A percentile compares a stretch with the other conserved stretches of the same genome.
Evolutionary conservation across 768 basidiomycete species (phyloP).

Genomic region (Pulveroboletus frians): DNA sequence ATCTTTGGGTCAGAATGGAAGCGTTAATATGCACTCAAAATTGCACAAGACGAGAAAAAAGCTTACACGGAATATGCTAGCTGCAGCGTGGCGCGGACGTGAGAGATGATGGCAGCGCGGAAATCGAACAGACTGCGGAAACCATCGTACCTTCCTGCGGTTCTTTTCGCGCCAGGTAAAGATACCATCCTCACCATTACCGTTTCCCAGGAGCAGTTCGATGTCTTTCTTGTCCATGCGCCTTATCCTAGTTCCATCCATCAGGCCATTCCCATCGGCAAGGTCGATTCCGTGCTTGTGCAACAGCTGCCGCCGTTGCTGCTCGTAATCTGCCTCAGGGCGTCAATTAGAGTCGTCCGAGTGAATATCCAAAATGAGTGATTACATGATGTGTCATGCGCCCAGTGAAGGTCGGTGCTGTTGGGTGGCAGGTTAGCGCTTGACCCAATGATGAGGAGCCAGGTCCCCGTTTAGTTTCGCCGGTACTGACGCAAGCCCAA

Average conservation of each 20-base stretch:
- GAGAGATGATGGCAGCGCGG: constrained; percentile 21
- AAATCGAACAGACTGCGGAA: constrained; percentile 29
- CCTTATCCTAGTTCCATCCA: constrained; percentile 68
- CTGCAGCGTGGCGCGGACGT: constrained; percentile 36
- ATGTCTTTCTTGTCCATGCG: constrained; percentile 79
- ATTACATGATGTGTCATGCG: constrained; percentile 87
- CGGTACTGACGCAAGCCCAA: constrained; percentile 83
- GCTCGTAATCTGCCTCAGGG: constrained; percentile 72
- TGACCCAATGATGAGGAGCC: constrained; percentile 9
- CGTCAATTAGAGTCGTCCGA: constrained; percentile 12
- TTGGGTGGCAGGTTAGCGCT: constrained; percentile 22
- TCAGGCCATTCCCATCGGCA: constrained; percentile 63
- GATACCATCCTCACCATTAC: constrained; percentile 73
- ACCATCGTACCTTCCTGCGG: constrained; percentile 66
- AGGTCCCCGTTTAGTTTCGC: constrained; percentile 22
- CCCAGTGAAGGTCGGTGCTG: constrained; percentile 93
- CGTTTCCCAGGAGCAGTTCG: constrained; percentile 79
- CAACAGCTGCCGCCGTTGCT: constrained; percentile 82
- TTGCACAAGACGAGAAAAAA: constrained; percentile 14
- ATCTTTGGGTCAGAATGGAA: constrained; percentile 45
- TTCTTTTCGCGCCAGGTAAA: constrained; percentile 97
- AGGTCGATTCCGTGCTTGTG: constrained; percentile 95
- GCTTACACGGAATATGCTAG: constrained; percentile 86
- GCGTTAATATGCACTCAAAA: constrained; percentile 16
- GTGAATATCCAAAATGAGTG: constrained; percentile 11